These are phyloP conservation scores for Lecanicillium sp. DNA, from an alignment of 2,329 filamentous ascomycete species.

Conservation along the genomic window DNA sequence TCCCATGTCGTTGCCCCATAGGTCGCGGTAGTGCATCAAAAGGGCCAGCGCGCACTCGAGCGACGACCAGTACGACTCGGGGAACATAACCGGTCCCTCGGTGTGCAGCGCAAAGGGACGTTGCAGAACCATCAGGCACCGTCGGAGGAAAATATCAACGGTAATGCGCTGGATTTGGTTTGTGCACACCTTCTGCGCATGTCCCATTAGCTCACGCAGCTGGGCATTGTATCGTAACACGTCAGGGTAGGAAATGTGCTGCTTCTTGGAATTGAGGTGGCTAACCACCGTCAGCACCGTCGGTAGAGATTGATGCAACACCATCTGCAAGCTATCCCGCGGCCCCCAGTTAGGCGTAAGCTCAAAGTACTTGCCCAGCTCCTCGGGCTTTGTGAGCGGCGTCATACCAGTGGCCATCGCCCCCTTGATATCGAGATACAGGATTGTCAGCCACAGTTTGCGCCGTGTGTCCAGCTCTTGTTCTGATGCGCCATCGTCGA, in stretches of 20 bases:
- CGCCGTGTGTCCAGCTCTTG: conserved; percentile 20
- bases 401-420: conserved; percentile 28
- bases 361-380: conserved; percentile 18
- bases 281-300: conserved; percentile 21
- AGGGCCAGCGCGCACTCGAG: conserved; percentile 28
- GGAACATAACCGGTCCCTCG: conserved; percentile 22
- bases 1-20: conserved; percentile 20
- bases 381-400: conserved; percentile 23
- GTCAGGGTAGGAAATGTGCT: conserved; percentile 23
- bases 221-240: conserved; percentile 23
- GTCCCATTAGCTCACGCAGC: conserved; percentile 24
- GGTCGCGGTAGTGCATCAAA: conserved; percentile 26
- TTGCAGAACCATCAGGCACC: conserved; percentile 28
- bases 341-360: conserved; percentile 18
- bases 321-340: conserved; percentile 22
- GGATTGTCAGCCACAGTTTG: conserved; percentile 26
- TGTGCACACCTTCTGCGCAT: conserved; percentile 20
- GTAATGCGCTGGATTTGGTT: conserved; percentile 23
- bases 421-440: conserved; percentile 27
- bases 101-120: conserved; percentile 26
- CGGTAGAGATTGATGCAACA: conserved; percentile 23
- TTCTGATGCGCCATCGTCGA: conserved; percentile 16
- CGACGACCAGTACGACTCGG: conserved; percentile 28
- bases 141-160: conserved; percentile 25
- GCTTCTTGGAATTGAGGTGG: conserved; percentile 23